Conservation (phyloP, 2,329 filamentous ascomycete genomes). For the Ophiobolus disseminans region DNA sequence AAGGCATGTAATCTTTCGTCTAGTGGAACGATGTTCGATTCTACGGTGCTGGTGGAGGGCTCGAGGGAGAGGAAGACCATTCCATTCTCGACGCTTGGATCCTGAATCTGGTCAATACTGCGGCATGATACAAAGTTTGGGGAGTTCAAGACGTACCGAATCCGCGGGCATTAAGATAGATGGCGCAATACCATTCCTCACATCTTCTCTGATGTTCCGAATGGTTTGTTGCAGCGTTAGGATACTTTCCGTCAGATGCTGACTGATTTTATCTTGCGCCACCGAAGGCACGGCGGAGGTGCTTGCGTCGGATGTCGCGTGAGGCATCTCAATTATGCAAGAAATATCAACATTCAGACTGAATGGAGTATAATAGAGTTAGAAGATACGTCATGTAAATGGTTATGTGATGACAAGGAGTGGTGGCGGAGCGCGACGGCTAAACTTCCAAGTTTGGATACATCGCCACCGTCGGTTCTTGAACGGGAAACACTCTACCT, state of each 20-base stretch:
- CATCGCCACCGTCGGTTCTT: neutral
- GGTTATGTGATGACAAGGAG: too few species aligned
- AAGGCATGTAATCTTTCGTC: constrained; percentile 2
- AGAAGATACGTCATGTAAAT: too few species aligned
- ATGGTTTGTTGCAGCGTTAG: constrained; percentile 6
- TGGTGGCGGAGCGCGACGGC: too few species aligned
- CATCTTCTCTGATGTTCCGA: constrained; percentile 1
- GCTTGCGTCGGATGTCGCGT: neutral
- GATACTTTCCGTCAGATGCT: constrained; percentile 5
- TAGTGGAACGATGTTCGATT: constrained; percentile 1
- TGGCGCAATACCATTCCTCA: neutral
- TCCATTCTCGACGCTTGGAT: neutral
- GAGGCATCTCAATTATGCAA: neutral
- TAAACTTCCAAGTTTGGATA: too few species aligned
- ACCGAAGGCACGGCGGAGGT: neutral
- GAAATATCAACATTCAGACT: too few species aligned
- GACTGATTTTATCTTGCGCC: neutral
- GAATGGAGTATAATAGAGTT: too few species aligned
- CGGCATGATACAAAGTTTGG: neutral
- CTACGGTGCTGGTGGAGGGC: constrained; percentile 1
- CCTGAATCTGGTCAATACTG: neutral
- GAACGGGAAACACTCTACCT: neutral
- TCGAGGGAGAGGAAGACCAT: constrained; percentile 3
- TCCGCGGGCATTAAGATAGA: neutral
- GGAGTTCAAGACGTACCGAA: neutral